phyloP scores from a whole-genome alignment of 805 yeast genomes.

The Starmerella floricola region DNA sequence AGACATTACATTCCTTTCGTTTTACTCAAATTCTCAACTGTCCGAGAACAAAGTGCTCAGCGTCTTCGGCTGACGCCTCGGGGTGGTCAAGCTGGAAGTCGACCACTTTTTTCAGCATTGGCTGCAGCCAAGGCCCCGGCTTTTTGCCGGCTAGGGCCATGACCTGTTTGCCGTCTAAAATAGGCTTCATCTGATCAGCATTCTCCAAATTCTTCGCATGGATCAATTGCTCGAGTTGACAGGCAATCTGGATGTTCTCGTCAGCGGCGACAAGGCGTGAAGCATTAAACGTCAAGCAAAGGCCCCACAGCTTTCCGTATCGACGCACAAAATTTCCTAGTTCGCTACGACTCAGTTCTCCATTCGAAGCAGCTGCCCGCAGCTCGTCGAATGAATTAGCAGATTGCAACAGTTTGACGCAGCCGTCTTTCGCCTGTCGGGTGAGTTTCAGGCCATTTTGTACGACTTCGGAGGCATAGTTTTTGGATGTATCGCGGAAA shows the following conservation, averaged over 20 bases:
- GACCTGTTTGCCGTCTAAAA: conserved; percentile 61
- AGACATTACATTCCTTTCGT: no score
- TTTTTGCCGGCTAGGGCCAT: conserved; percentile 38
- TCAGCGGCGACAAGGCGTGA: conserved; percentile 16
- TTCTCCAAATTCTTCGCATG: conserved; percentile 29
- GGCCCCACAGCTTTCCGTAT: conserved; percentile 43
- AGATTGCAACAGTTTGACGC: conserved; percentile 35
- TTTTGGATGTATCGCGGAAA: conserved; percentile 23
- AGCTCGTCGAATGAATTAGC: conserved; percentile 20
- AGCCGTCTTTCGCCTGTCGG: conserved; percentile 34
- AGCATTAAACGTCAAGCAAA: conserved; percentile 31
- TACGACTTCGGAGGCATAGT: conserved; percentile 37
- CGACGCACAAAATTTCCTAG: conserved; percentile 49
- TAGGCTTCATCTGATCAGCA: conserved; percentile 44
- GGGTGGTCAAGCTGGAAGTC: conserved; percentile 76
- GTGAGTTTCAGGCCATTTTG: conserved; percentile 63
- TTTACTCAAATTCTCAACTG: no score
- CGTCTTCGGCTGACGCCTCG: conserved; percentile 38
- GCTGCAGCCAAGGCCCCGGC: conserved; percentile 82
- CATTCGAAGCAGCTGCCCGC: conserved; percentile 22
- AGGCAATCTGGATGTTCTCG: conserved; percentile 29
- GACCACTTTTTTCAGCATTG: conserved; percentile 42
- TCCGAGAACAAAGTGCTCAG: conserved; percentile 33
- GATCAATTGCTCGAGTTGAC: conserved; percentile 25
- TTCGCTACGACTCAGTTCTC: conserved; percentile 28